Conservation (phyloP, 2,329 filamentous ascomycete species). For the Trichoderma atroviride region DNA sequence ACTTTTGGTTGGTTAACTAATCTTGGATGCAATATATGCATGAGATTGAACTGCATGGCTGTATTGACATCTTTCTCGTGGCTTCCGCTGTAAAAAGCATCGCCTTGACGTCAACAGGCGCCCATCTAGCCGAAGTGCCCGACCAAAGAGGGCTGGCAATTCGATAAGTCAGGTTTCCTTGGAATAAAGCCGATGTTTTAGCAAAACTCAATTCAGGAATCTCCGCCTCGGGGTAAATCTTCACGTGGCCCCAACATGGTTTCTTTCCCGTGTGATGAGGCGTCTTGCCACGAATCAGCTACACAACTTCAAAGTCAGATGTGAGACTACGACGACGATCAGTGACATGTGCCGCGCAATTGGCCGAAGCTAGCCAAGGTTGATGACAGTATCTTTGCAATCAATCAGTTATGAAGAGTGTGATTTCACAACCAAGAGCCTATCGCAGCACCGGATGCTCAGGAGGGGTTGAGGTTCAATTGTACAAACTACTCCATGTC, state of each 20-base stretch:
- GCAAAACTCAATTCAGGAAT: constrained; percentile 7
- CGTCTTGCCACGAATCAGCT: not conserved
- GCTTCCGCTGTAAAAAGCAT: not conserved
- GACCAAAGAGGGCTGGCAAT: not conserved
- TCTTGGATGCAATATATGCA: not conserved
- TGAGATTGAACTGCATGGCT: not conserved
- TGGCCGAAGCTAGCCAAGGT: not conserved
- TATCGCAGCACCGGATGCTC: not conserved
- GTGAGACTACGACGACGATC: not conserved
- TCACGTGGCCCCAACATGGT: not conserved
- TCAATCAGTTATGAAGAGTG: not conserved
- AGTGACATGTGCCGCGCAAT: not conserved
- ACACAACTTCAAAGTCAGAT: not conserved
- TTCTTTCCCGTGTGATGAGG: not conserved
- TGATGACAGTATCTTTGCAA: no score
- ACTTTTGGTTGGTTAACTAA: no score
- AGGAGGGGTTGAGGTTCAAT: not conserved
- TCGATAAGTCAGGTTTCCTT: not conserved
- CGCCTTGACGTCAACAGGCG: constrained; percentile 14
- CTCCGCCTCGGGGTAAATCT: no score
- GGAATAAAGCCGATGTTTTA: not conserved
- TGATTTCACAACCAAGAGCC: not conserved
- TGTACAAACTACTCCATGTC: not conserved
- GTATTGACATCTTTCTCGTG: not conserved
- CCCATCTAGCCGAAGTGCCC: not conserved